Conservation (phyloP, 768 basidiomycete species). For the Thelephora ganbajun region DNA sequence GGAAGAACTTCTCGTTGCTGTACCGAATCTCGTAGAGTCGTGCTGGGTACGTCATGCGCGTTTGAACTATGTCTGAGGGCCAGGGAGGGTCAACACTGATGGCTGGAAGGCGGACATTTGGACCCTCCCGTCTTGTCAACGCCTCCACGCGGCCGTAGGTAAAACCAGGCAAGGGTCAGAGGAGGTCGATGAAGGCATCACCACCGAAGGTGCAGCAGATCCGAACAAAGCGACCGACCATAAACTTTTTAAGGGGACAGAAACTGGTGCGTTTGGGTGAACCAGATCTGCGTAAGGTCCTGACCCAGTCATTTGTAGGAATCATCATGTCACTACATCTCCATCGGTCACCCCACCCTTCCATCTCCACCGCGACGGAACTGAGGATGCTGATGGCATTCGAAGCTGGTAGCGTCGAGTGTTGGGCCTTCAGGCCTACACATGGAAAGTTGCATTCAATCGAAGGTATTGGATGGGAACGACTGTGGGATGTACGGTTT, state of each 20-base stretch:
- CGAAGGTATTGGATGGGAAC: conserved; percentile 63
- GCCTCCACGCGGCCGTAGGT: conserved; percentile 81
- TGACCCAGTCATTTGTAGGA: conserved; percentile 26
- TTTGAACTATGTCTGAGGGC: not conserved
- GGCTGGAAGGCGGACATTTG: conserved; percentile 71
- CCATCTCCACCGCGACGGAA: conserved; percentile 17
- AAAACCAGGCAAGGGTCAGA: conserved; percentile 23
- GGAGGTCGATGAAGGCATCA: too few species aligned
- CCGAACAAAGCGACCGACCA: too few species aligned
- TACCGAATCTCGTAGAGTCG: conserved; percentile 86
- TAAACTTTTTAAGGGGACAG: too few species aligned
- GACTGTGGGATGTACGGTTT: conserved; percentile 47
- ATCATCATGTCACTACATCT: conserved; percentile 86
- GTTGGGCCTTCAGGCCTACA: conserved; percentile 35
- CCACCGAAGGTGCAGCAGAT: too few species aligned
- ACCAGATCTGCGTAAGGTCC: not conserved
- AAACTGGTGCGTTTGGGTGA: too few species aligned
- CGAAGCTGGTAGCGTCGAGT: conserved; percentile 77
- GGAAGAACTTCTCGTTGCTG: conserved; percentile 43
- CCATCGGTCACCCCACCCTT: conserved; percentile 23
- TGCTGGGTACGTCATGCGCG: conserved; percentile 37
- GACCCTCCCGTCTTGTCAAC: conserved; percentile 48
- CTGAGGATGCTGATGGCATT: conserved; percentile 63
- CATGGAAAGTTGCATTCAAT: conserved; percentile 35
- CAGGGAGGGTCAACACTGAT: not conserved